Evolutionary conservation across 2,329 filamentous ascomycete species (phyloP).

Genomic region (Fusarium tupiense): DNA sequence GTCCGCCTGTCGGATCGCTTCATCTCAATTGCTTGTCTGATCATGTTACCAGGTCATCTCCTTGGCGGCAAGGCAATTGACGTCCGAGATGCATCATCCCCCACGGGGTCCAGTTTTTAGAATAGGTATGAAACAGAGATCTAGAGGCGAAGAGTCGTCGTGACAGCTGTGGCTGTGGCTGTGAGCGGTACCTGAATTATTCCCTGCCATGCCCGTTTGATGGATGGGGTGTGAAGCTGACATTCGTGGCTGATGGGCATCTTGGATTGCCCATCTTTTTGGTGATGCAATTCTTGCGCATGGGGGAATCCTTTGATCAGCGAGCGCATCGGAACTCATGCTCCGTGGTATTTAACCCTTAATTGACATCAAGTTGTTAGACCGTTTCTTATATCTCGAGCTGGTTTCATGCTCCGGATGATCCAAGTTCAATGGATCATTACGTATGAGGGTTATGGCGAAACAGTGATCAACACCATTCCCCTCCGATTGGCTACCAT

Average conservation of each 20-base stretch:
- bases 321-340: not conserved
- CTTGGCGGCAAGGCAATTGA: not conserved
- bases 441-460: not conserved
- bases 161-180: not conserved
- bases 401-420: too few relatives aligned
- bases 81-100: not conserved
- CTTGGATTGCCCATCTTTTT: not conserved
- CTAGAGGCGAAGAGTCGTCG: not conserved
- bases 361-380: not conserved
- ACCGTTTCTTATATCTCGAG: not conserved
- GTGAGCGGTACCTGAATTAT: slow-evolving; percentile 2
- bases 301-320: not conserved
- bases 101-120: not conserved
- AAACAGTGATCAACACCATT: not conserved
- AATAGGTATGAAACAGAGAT: not conserved
- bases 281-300: slow-evolving; percentile 9
- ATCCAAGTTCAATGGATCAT: not conserved
- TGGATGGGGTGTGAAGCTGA: not conserved
- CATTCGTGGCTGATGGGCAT: not conserved
- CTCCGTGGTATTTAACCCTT: not conserved
- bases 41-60: not conserved
- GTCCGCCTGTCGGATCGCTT: not conserved
- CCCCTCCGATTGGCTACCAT: not conserved
- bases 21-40: not conserved
- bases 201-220: not conserved